A percentile compares a stretch with the other conserved stretches of the same genome.
These are phyloP conservation scores for Blastocystis sp. DNA, from an alignment of 352 stramenopile genomes.

Conservation along the genomic window DNA sequence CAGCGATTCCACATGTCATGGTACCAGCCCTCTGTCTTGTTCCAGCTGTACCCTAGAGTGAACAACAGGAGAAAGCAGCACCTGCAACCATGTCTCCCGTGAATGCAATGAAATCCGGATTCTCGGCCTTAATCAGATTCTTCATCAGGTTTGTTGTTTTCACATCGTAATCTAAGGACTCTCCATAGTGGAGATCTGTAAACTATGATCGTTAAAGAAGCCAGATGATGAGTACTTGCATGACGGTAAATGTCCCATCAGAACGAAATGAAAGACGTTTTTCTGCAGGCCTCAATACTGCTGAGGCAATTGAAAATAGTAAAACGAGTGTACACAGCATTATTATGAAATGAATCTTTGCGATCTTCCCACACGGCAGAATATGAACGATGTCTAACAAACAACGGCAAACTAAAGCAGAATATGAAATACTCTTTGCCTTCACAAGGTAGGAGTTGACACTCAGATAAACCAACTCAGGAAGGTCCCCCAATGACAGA, in stretches of 20 bases:
- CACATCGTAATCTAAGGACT: not conserved
- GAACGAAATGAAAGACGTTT: not conserved
- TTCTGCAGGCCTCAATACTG: not conserved
- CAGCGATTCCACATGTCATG: constrained; percentile 44
- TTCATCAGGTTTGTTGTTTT: constrained; percentile 52
- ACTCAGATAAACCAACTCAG: not conserved
- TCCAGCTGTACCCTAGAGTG: constrained; percentile 43
- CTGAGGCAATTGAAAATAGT: not conserved
- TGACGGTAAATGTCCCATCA: constrained; percentile 13
- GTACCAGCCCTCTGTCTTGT: constrained; percentile 53
- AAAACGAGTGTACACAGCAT: not conserved
- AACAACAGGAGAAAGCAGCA: not conserved
- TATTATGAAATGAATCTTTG: not conserved
- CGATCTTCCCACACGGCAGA: too few relatives aligned
- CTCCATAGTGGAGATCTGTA: constrained; percentile 58
- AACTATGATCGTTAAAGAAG: not conserved
- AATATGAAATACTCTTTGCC: not conserved
- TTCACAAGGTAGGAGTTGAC: not conserved
- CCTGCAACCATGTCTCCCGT: constrained; percentile 59
- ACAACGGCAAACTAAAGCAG: not conserved
- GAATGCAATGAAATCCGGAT: constrained; percentile 55
- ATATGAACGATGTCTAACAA: too few relatives aligned
- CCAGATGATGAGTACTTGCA: not conserved
- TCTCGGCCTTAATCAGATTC: not conserved
- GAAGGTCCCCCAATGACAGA: not conserved